Evolutionary conservation across 2,329 filamentous ascomycete genomes (phyloP).

Genomic region (Penicillium sp.): DNA sequence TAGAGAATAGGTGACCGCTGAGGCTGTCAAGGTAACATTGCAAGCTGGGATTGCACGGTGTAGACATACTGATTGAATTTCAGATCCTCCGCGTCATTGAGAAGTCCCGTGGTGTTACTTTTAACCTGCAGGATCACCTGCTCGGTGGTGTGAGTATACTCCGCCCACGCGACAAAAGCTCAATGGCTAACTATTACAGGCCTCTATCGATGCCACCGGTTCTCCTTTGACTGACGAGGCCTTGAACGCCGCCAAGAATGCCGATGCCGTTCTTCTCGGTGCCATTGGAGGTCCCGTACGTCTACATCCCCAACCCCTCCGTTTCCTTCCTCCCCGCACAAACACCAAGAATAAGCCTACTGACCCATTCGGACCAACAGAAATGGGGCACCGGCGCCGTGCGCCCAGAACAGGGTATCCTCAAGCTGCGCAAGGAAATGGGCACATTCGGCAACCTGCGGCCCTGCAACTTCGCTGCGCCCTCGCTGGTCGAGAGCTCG

Average conservation of each 20-base stretch:
- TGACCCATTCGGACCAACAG: conserved; percentile 26
- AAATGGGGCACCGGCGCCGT: conserved; percentile 88
- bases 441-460: conserved; percentile 89
- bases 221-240: conserved; percentile 72
- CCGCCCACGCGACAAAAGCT: not conserved
- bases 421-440: conserved; percentile 86
- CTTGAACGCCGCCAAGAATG: conserved; percentile 69
- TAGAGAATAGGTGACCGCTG: conserved; percentile 59
- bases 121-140: conserved; percentile 83
- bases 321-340: not conserved
- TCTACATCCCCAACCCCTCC: conserved; percentile 3
- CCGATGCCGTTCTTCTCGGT: conserved; percentile 82
- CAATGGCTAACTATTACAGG: conserved; percentile 43
- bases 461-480: conserved; percentile 89
- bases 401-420: conserved; percentile 84
- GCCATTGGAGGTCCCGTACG: conserved; percentile 81
- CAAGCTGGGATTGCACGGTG: not conserved
- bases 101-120: conserved; percentile 61
- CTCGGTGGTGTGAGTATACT: conserved; percentile 70
- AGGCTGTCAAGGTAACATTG: conserved; percentile 68
- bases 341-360: not conserved
- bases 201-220: conserved; percentile 76
- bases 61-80: conserved; percentile 2
- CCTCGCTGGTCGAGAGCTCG: conserved; percentile 71
- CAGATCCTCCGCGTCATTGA: conserved; percentile 74